Evolutionary conservation across 257 asterid genomes (phyloP).

Genomic region (Ehretia macrophylla): DNA sequence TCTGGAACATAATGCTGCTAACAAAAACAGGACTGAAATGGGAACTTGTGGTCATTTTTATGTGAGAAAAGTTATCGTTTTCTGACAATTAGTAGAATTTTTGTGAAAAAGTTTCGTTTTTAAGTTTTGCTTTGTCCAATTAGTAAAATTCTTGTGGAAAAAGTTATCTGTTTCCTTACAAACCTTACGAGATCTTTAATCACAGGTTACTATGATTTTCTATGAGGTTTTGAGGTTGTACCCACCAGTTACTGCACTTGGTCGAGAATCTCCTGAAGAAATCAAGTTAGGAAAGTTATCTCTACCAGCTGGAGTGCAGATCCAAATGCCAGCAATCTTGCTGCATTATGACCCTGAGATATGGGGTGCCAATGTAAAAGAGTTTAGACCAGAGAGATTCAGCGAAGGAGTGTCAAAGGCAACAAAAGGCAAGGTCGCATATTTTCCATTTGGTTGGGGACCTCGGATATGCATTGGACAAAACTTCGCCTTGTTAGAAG

Average conservation of each 20-base stretch:
- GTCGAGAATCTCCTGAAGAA: conserved; percentile 8
- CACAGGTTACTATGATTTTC: conserved; percentile 15
- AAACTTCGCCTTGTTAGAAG: conserved; percentile 27
- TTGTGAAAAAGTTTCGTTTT: no score
- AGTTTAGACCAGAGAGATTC: conserved; percentile 32
- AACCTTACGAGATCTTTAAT: not conserved
- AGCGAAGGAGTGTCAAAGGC: conserved; percentile 27
- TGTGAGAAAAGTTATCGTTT: no score
- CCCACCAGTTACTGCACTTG: not conserved
- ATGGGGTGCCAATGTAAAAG: conserved; percentile 22
- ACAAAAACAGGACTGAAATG: no score
- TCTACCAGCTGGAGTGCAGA: conserved; percentile 17
- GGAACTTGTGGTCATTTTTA: no score
- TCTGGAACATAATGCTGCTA: no score
- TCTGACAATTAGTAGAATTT: no score
- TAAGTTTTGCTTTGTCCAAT: no score
- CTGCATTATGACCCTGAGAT: conserved; percentile 18
- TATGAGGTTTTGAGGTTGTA: conserved; percentile 17
- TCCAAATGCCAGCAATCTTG: conserved; percentile 7
- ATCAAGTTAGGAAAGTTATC: conserved; percentile 10
- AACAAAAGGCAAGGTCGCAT: conserved; percentile 20
- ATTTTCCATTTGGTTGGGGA: conserved; percentile 27
- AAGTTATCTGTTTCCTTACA: no score
- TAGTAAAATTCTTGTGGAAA: no score
- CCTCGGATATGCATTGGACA: conserved; percentile 26